Base-by-base conservation (phyloP, 2,329 filamentous ascomycete genomes). In the Colletotrichum lini region DNA sequence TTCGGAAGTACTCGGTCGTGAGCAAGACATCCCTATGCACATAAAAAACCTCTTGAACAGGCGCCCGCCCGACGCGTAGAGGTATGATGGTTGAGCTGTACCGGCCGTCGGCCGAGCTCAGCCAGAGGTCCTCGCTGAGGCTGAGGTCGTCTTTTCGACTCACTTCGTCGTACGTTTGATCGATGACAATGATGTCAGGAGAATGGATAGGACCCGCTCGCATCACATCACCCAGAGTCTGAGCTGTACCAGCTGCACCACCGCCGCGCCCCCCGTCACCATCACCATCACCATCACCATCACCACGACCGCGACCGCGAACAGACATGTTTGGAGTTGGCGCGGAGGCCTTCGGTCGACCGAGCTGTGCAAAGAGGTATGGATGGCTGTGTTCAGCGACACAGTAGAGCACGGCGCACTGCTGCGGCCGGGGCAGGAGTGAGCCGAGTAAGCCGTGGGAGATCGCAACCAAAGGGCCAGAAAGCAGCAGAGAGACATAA, bases 21-120 rank as follows among this genome's bases (percentile, higher is more conserved):
- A 82, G 73, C 26, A 88, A 80, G 60, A 88, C 79, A 65, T 82
- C 80, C 73, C 78, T 82, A 74, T 88, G 86, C 15, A 88, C 84
- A 80, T 85, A 79, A 72, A 88, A 87, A 7, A 82, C 84, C 75
- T 87, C 81, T 50, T 80, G 80, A 66, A 83, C 73, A 26, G 83
- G 81, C 23, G 76, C 70, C 65, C 74, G 74, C 15, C 85, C 85
- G 23, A 87, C 84, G 40, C 80, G 80, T 23, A 87, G 74, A 2
- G 84, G 83, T 44, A 87, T 81, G 45, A 86, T 81, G 9, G 80
- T 77, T 16, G 84, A 85, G 50, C 80, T 84, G 76, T 85, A 86
- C 54, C 85, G 82, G 62, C 84, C 85, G 74, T 87, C 85, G 23
- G 80, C 80, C n/a, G 83, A 86, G 64, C 83, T 84, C 56, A 87